Base-by-base conservation (phyloP, 192 early-diverging fungal genomes). In the Coemansia sp. region DNA sequence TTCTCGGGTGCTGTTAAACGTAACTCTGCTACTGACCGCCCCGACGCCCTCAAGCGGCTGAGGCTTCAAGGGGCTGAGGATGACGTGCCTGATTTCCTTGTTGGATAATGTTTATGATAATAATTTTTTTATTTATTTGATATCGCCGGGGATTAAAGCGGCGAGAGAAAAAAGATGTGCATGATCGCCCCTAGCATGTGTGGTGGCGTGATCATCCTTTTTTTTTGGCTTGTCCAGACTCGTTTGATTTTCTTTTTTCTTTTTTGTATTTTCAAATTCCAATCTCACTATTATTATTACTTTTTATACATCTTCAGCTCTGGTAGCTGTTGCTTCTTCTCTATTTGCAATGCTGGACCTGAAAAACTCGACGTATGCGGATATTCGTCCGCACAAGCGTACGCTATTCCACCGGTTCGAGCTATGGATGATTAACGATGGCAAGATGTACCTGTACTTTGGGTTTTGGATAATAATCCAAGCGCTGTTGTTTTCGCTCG, bases 391-490 rank as follows among this genome's bases (percentile, higher is more conserved):
- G 47, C 82, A 55, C 33, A 70, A 66, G 36, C 78, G 65, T 11
- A 80, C 82, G 52, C 68, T 84, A 24, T 58, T 74, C 62, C 77
- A 84, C 61, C 66, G 78, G 43, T 76, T 84, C 52, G 71, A 80
- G 65, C 68, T 84, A 16, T 84, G 82, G 82, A 76, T 84, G 78
- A 84, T 84, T 40, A 75, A 84, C 61, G 78, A 79, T 24, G 82
- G 82, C 29, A 79, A 84, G 50, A 70, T 76, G 67, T 76, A 76
- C 50, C 27, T 87, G 10, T 88, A 88, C 73, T 84, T 89, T 65
- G 79, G 72, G 31, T 79, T 88, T 41, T 91, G 90, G 90, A 68
- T 91, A 22, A n/a, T 89, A 20, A 71, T 90, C 15, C 89, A 91
- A 68, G 70, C 80, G 20, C 78, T 89, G 13, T 62, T 89, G 22